Conservation (phyloP, 768 basidiomycete genomes). For the Boletus pseudo-olivaceus region DNA sequence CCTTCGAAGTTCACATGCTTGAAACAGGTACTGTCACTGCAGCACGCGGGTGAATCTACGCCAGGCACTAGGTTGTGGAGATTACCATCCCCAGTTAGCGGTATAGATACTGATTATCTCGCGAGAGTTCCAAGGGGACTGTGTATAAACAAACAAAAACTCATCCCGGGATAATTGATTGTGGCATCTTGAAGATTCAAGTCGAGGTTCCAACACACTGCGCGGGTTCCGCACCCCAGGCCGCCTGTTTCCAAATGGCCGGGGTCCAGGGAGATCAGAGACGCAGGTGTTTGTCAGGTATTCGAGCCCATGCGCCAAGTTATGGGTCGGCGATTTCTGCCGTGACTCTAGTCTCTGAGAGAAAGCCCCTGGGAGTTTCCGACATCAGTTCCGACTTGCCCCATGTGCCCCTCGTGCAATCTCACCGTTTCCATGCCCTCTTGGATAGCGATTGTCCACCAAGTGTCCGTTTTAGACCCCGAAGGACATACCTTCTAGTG, state of each 20-base stretch:
- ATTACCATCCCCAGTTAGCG: slow-evolving; percentile 7
- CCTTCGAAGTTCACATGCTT: slow-evolving; percentile 8
- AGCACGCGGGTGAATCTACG: not conserved
- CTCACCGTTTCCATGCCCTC: no score
- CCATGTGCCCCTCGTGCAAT: no score
- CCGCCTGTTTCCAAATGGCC: not conserved
- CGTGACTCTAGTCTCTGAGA: not conserved
- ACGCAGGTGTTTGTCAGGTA: not conserved
- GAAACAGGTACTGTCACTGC: slow-evolving; percentile 1
- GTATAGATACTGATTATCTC: slow-evolving; percentile 14
- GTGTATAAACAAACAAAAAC: not conserved
- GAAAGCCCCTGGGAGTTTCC: no score
- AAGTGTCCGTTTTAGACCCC: no score
- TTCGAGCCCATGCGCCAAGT: not conserved
- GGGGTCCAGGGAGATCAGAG: not conserved
- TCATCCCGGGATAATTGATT: not conserved
- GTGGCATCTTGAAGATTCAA: not conserved
- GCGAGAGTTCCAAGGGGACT: not conserved
- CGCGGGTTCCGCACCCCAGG: not conserved
- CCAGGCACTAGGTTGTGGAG: slow-evolving; percentile 5
- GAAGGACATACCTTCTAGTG: no score
- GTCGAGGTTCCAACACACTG: not conserved
- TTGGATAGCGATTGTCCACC: no score
- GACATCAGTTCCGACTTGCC: no score
- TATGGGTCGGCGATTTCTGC: not conserved